Evolutionary conservation across 208 protist genomes (phyloP).

Genomic region (Naegleria fowleri): DNA sequence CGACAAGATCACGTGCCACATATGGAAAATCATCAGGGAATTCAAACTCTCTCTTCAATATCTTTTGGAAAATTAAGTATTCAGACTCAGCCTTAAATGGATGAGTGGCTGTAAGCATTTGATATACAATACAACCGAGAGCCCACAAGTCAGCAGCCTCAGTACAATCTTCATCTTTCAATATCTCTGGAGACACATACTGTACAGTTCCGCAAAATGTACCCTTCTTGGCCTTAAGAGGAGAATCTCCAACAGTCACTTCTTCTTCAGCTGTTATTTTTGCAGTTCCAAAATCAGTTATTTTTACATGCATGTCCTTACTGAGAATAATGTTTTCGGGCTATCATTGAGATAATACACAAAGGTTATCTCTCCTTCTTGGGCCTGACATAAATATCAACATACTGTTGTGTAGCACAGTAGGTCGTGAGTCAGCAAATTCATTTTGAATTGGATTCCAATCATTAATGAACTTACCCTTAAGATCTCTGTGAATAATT

Average conservation of each 20-base stretch:
- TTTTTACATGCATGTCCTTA: constrained; percentile 35
- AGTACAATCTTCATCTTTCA: constrained; percentile 77
- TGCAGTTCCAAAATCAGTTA: constrained; percentile 43
- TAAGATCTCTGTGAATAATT: constrained; percentile 39
- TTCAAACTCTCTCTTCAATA: constrained; percentile 28
- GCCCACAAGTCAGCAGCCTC: constrained; percentile 86
- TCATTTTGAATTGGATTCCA: not conserved
- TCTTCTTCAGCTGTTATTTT: not conserved
- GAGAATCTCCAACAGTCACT: not conserved
- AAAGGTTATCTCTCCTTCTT: not conserved
- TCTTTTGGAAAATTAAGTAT: constrained; percentile 37
- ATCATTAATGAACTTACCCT: not conserved
- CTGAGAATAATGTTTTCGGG: constrained; percentile 38
- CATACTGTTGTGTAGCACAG: not conserved
- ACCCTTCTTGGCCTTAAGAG: not conserved
- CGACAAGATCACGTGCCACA: constrained; percentile 25
- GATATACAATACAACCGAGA: constrained; percentile 82
- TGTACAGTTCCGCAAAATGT: constrained; percentile 82
- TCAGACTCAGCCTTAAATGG: constrained; percentile 31
- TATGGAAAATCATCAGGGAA: constrained; percentile 33
- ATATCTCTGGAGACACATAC: constrained; percentile 88
- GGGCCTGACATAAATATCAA: not conserved
- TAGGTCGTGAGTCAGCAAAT: not conserved
- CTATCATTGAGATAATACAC: not conserved
- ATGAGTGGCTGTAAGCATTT: constrained; percentile 66